Percentiles rank a stretch among this genome's conserved stretches.
These are phyloP conservation scores for Pterocarpus macrocarpus DNA, from an alignment of 306 rosid genomes.

Conservation along the genomic window DNA sequence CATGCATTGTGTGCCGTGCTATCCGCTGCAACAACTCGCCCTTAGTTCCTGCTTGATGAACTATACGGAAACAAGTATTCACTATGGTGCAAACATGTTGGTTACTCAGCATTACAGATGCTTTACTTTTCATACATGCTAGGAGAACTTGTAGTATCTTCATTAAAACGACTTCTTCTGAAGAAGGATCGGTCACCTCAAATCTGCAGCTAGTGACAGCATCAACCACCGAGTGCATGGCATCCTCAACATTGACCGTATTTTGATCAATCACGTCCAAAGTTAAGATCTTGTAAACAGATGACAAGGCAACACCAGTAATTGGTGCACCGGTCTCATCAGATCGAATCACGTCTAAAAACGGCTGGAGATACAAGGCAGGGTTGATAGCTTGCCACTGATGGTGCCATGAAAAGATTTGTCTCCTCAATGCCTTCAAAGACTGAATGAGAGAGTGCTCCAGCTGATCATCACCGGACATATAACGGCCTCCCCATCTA, in stretches of 20 bases:
- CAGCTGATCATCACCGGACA: conserved; percentile 95
- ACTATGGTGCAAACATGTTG: conserved; percentile 98
- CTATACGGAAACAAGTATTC: conserved; percentile 95
- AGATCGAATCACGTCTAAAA: conserved; percentile 91
- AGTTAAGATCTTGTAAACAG: conserved; percentile 92
- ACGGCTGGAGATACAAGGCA: conserved; percentile 86
- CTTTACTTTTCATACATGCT: conserved; percentile 98
- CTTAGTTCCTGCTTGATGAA: conserved; percentile 94
- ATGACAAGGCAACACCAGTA: conserved; percentile 92
- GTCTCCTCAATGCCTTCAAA: conserved; percentile 81
- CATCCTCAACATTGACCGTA: conserved; percentile 85
- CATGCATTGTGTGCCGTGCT: conserved; percentile 94
- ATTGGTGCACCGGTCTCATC: conserved; percentile 98
- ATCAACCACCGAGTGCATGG: conserved; percentile 96
- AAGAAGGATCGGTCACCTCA: conserved; percentile 94
- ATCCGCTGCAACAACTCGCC: conserved; percentile 93
- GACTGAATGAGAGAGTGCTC: conserved; percentile 93
- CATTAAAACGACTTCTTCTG: conserved; percentile 93
- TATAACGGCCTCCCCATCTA: conserved; percentile 92
- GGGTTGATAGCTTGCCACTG: conserved; percentile 94
- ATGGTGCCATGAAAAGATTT: conserved; percentile 91
- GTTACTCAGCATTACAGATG: conserved; percentile 90
- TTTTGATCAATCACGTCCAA: conserved; percentile 90
- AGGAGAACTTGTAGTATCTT: conserved; percentile 96
- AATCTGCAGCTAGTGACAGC: conserved; percentile 97